Evolutionary conservation across 768 basidiomycete genomes (phyloP), one percentile per base, ranked within the genome.

Genomic region (Pisolithus microcarpus): DNA sequence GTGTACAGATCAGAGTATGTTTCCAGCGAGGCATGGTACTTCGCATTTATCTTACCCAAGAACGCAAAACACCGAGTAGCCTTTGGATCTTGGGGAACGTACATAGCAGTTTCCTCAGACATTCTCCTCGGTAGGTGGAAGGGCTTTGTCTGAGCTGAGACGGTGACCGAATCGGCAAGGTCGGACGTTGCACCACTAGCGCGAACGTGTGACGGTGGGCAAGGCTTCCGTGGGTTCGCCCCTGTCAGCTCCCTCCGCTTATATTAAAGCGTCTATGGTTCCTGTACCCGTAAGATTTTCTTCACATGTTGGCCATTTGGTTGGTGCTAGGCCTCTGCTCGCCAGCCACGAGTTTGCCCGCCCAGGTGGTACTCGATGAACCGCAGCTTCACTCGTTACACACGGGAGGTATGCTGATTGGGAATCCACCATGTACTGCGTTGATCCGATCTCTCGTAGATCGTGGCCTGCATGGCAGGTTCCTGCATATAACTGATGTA

Each of bases 401-500:
- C 21, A 26, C 36, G 31, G 26, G 10, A 10, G 66, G 70, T 72
- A 59, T 56, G 72, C 63, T 46, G 30, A 31, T n/a, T n/a, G 8
- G 31, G n/a, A 30, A 21, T 46, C 10, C 31, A 31, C 19, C 18
- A 4, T 36, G 15, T 31, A 7, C 46, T 34, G 13, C 34, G 0
- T 18, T 46, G 48, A 53, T 36, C 43, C 49, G 38, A 48, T 58
- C 60, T 73, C 68, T 50, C 71, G 18, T 58, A 52, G 37, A 49
- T 38, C 75, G 67, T 52, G 80, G 75, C 61, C 71, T 87, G 18
- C 78, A 79, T 51, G 85, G 86, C 9, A 78, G 86, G 43, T 91
- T 90, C 67, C 64, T 91, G 23, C 87, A 90, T 60, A 81, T 91
- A 55, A 88, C 87, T 19, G 90, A 92, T 65, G 79, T 91, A 51